Evolutionary conservation across 208 protist species (phyloP).

Genomic region (Trypanosoma scelopori): DNA sequence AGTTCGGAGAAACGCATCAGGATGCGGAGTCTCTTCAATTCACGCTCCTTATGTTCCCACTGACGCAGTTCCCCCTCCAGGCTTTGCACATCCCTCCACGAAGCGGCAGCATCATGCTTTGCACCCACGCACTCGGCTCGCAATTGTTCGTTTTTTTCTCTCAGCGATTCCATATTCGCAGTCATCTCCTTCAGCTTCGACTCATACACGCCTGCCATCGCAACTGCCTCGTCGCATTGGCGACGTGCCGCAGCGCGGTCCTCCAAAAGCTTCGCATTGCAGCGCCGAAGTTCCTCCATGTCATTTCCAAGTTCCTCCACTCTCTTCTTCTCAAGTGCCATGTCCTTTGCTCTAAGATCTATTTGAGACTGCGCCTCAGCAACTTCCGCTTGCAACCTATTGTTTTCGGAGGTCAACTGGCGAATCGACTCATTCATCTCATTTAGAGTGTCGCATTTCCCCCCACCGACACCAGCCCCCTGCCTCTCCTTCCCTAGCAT

Average conservation of each 20-base stretch:
- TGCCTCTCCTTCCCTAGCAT: conserved; percentile 15
- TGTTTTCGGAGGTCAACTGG: conserved; percentile 14
- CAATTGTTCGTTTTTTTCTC: background rate
- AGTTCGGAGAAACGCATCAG: conserved; percentile 77
- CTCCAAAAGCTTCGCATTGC: background rate
- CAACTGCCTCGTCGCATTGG: background rate
- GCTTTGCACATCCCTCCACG: conserved; percentile 13
- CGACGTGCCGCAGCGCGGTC: background rate
- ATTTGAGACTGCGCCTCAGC: background rate
- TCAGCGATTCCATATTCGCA: conserved; percentile 1
- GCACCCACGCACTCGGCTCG: background rate
- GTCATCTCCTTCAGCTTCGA: background rate
- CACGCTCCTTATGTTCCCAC: conserved; percentile 36
- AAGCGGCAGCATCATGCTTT: background rate
- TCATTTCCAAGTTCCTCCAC: background rate
- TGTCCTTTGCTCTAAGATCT: background rate
- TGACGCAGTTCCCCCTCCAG: conserved; percentile 13
- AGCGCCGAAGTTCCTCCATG: conserved; percentile 3
- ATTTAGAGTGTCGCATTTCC: background rate
- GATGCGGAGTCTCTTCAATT: conserved; percentile 59
- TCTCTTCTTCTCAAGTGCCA: background rate
- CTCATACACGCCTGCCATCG: background rate
- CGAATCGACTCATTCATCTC: conserved; percentile 5
- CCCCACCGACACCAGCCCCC: background rate
- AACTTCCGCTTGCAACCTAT: background rate